Evolutionary conservation across 78 protist genomes (phyloP), one percentile per base, ranked within the genome.

Genomic region (Emiliania huxleyi): DNA sequence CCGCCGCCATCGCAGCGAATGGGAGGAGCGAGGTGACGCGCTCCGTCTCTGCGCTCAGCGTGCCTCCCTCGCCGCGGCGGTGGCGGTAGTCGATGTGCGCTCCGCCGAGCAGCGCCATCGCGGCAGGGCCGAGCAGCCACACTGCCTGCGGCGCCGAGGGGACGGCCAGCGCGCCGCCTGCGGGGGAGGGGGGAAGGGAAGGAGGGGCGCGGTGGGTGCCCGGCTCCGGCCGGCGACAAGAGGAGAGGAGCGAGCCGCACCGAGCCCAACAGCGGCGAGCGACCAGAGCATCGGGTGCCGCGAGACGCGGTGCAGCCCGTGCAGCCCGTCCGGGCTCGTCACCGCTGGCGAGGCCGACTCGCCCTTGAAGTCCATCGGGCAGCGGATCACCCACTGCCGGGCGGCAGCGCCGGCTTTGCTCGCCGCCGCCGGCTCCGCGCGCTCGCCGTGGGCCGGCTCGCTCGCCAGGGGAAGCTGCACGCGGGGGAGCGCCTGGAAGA

Each of bases 141-240:
- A 37, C 81, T 6, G 81, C 81, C 42, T 71, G 81, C 42, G 81
- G 81, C 81, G n/a, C 33, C 81, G 81, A 71, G 43, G 81, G 81
- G 12, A 35, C 42, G 42, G 42, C 21, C 40, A 37, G 33, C 19
- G 81, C 81, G 81, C 18, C 37, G 18, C 81, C 81, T 3, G n/a
- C 40, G 81, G 40, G 3, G 44, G 22, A 6, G 81, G 18, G 21
- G 29, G 44, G 40, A 35, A n/a, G n/a, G n/a, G n/a, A n/a, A n/a
- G n/a, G n/a, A n/a, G n/a, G n/a, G n/a, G n/a, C n/a, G n/a, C n/a
- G n/a, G n/a, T n/a, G n/a, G n/a, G n/a, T n/a, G n/a, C n/a, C n/a
- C n/a, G n/a, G n/a, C n/a, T n/a, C n/a, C n/a, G n/a, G n/a, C n/a
- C n/a, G n/a, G n/a, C n/a, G n/a, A n/a, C n/a, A n/a, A n/a, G n/a